These are phyloP conservation scores for Ustilago sp. DNA, from an alignment of 1,284 basidiomycete genomes.

Conservation along the genomic window DNA sequence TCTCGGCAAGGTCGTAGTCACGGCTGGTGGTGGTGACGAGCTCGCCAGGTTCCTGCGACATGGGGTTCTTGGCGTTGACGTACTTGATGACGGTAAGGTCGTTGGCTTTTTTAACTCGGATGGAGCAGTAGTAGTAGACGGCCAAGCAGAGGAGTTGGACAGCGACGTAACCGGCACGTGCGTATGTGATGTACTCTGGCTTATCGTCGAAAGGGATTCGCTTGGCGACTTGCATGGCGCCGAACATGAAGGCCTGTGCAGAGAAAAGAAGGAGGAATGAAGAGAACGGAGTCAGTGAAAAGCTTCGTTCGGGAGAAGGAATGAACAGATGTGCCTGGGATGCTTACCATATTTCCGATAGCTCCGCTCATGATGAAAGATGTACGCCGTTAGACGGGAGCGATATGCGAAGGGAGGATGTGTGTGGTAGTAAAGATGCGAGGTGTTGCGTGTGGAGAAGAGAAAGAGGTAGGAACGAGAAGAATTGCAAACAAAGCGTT, in stretches of 20 bases:
- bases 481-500: background rate
- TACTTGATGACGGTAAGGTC: constrained; percentile 96
- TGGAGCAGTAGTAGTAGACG: constrained; percentile 80
- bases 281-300: constrained; percentile 7
- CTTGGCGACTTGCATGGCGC: constrained; percentile 77
- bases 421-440: background rate
- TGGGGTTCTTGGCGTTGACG: constrained; percentile 71
- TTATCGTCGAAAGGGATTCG: constrained; percentile 89
- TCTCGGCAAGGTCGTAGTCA: constrained; percentile 91
- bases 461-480: background rate
- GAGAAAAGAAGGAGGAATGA: background rate
- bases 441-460: background rate
- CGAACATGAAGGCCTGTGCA: constrained; percentile 56
- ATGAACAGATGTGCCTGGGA: background rate
- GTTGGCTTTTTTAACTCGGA: constrained; percentile 84
- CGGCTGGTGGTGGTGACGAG: constrained; percentile 90
- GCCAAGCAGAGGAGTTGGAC: constrained; percentile 79
- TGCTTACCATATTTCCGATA: constrained; percentile 56
- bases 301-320: background rate
- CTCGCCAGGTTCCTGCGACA: constrained; percentile 78
- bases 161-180: constrained; percentile 83
- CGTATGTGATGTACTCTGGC: constrained; percentile 82
- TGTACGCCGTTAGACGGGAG: constrained; percentile 17
- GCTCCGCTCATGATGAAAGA: constrained; percentile 48
- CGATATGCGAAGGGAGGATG: constrained; percentile 3